Base-by-base conservation (phyloP, 305 asterid genomes). In the Fraxinus greggii region DNA sequence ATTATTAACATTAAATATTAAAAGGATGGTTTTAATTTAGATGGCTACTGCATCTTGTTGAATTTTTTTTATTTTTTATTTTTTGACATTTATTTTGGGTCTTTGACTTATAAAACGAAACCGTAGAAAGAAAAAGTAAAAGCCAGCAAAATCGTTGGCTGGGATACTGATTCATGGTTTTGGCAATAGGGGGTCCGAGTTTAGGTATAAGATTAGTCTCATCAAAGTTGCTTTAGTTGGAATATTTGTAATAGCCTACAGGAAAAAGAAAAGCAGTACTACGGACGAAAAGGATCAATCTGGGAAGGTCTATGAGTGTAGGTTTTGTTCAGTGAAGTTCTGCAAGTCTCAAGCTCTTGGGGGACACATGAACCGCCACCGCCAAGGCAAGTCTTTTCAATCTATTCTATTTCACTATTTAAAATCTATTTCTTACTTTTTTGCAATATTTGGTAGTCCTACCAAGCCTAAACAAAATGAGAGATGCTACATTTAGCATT, bases 311-410 rank as follows among this genome's bases (percentile, higher is more conserved):
- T 95, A 95, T 33, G 94, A 95, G 76, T 95, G 99, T 94, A 95
- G 99, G 86, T 95, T 95, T 85, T 95, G 99, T 87, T 94, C 99
- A 89, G 97, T 95, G 82, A 95, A 95, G 88, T 95, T 95, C 89
- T 91, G 97, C 98, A 95, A 95, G 85, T 95, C 98, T 76, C 99
- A 95, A 92, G 99, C 99, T 80, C 98, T 95, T 19, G 99, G 99
- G 42, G 99, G 99, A 82, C 99, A 95, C 88, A 95, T 95, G 99
- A 95, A 95, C 86, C 98, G 99, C 92, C 99, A 95, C 85, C 97
- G 99, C 87, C 97, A 94, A 93, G 99, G 99, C 87, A 82, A 63
- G 59, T 48, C 59, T 48, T 48, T 48, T 48, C 59, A 81, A 56
- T 73, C 85, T 76, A 76, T 48, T n/a, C 24, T 3, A 56, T 19